Conservation (phyloP, 306 rosid species). For the Begonia masoniana region DNA sequence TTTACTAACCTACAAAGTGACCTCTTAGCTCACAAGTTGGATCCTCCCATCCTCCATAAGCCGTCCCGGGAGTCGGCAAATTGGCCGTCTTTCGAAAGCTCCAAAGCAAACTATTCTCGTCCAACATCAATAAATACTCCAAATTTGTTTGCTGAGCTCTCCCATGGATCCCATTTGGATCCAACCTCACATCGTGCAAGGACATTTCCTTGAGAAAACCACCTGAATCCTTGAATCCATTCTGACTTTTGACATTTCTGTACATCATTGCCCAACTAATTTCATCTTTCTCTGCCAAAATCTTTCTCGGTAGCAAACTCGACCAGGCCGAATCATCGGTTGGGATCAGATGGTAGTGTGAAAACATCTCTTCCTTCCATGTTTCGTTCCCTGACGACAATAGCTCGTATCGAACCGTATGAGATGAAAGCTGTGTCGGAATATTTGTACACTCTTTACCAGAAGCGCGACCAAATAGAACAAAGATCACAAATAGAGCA, state of each 20-base stretch:
- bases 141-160: conserved; percentile 61
- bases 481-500: conserved; percentile 9
- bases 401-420: conserved; percentile 27
- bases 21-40: conserved; percentile 56
- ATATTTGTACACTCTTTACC: conserved; percentile 58
- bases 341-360: conserved; percentile 58
- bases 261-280: conserved; percentile 50
- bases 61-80: conserved; percentile 48
- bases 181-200: conserved; percentile 51
- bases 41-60: conserved; percentile 64
- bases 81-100: conserved; percentile 73
- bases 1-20: conserved; percentile 66
- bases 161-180: conserved; percentile 33
- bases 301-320: conserved; percentile 48
- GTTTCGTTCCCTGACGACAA: conserved; percentile 41
- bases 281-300: conserved; percentile 31
- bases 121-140: conserved; percentile 64
- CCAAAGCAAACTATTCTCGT: conserved; percentile 65
- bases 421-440: conserved; percentile 45
- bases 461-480: conserved; percentile 23
- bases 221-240: conserved; percentile 14
- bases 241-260: conserved; percentile 35
- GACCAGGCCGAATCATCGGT: conserved; percentile 68
- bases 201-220: conserved; percentile 60
- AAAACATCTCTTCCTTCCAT: conserved; percentile 37